Evolutionary conservation across 257 asterid species (phyloP).

Genomic region (Leptodermis oblonga): DNA sequence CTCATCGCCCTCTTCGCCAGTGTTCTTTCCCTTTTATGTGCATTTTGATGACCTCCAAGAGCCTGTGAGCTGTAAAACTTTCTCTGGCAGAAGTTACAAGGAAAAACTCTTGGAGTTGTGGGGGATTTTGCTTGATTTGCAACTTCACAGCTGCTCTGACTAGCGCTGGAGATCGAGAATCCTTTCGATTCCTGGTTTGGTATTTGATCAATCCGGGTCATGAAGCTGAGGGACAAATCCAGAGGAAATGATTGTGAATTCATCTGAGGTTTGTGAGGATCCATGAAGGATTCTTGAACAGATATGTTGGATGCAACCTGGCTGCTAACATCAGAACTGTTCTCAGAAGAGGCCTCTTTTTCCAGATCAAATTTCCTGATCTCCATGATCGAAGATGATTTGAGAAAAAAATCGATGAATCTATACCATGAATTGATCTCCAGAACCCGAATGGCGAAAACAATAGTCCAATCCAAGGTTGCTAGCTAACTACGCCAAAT

Average conservation of each 20-base stretch:
- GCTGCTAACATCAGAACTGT: conserved; percentile 30
- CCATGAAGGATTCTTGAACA: conserved; percentile 23
- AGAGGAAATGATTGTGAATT: conserved; percentile 33
- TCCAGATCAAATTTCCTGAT: conserved; percentile 32
- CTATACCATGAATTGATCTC: neutral
- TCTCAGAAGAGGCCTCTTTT: conserved; percentile 27
- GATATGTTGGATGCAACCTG: conserved; percentile 40
- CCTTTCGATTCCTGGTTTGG: conserved; percentile 22
- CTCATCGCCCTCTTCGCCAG: conserved; percentile 43
- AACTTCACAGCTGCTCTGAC: conserved; percentile 44
- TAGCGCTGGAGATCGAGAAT: conserved; percentile 43
- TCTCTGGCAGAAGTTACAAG: conserved; percentile 41
- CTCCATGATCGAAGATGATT: conserved; percentile 29
- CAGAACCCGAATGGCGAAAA: neutral
- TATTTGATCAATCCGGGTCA: conserved; percentile 17
- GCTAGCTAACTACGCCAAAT: neutral
- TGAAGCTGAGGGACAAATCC: conserved; percentile 41
- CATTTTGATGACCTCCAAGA: conserved; percentile 51
- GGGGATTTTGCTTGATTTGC: conserved; percentile 22
- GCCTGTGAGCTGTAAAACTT: conserved; percentile 48
- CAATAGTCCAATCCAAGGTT: neutral
- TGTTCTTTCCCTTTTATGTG: conserved; percentile 42
- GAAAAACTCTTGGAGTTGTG: conserved; percentile 32
- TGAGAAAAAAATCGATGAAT: conserved; percentile 8
- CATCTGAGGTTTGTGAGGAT: conserved; percentile 15